Conservation (phyloP, 768 basidiomycete genomes). For the Pleurotus tuber-regium region DNA sequence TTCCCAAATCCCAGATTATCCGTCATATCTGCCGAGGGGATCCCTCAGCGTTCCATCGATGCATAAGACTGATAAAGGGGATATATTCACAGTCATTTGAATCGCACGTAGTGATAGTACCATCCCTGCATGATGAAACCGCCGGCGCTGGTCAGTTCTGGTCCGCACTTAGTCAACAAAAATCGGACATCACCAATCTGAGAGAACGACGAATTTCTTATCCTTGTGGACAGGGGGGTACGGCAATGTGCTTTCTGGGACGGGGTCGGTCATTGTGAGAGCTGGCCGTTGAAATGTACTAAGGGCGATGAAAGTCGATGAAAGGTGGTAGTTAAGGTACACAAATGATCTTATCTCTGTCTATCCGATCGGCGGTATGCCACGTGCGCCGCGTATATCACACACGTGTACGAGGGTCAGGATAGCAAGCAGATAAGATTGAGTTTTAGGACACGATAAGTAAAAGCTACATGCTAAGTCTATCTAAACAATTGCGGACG, state of each 20-base stretch:
- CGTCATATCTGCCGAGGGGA: slow-evolving; percentile 60
- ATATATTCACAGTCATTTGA: slow-evolving; percentile 80
- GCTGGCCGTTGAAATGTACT: neutral
- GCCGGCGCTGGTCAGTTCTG: neutral
- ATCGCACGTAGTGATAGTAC: slow-evolving; percentile 90
- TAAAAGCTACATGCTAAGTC: neutral
- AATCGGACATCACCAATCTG: slow-evolving; percentile 70
- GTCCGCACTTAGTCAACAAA: neutral
- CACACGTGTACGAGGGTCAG: neutral
- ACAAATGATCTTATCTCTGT: neutral
- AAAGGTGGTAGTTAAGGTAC: neutral
- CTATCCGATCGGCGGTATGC: slow-evolving; percentile 1
- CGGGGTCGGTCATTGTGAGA: slow-evolving; percentile 27
- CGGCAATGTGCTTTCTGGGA: slow-evolving; percentile 66
- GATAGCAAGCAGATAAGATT: slow-evolving; percentile 1
- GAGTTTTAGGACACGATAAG: neutral
- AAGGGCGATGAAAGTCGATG: neutral
- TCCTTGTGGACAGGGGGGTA: slow-evolving; percentile 79
- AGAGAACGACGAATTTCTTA: slow-evolving; percentile 83
- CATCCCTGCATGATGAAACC: slow-evolving; percentile 76
- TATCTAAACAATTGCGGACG: neutral
- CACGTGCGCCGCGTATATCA: neutral
- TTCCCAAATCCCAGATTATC: slow-evolving; percentile 88
- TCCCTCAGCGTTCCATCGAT: neutral
- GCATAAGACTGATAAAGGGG: neutral